A percentile compares a stretch with the other conserved stretches of the same genome.
These are phyloP conservation scores for Collybia sordida DNA, from an alignment of 768 basidiomycete genomes.

Conservation along the genomic window DNA sequence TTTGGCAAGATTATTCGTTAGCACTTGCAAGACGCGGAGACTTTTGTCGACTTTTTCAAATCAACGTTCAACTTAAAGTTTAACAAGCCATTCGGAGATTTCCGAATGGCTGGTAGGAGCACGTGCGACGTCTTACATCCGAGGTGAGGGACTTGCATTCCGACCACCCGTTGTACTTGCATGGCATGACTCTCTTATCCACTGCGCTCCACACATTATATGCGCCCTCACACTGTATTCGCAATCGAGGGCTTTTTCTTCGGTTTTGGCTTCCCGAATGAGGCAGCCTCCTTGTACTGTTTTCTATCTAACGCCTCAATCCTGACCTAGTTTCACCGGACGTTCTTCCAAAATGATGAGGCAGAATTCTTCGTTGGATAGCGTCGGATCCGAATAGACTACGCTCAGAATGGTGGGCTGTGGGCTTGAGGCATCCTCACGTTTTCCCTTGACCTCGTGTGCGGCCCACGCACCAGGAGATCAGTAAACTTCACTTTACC, in stretches of 20 bases:
- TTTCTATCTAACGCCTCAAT: background rate
- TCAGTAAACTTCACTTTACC: too few species aligned
- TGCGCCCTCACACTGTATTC: too few species aligned
- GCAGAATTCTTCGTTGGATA: background rate
- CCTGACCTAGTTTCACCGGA: background rate
- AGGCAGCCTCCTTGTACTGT: background rate
- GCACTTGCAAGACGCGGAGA: too few species aligned
- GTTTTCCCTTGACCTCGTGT: background rate
- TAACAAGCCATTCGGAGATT: slow-evolving; percentile 14
- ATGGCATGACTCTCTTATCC: slow-evolving; percentile 1
- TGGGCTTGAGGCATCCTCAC: background rate
- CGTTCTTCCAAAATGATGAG: background rate
- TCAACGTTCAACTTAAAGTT: background rate
- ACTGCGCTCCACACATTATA: background rate
- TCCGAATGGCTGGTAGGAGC: slow-evolving; percentile 9
- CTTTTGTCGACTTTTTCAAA: too few species aligned
- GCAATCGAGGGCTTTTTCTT: too few species aligned
- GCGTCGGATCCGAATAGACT: background rate
- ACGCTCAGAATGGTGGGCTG: too few species aligned
- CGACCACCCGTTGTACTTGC: slow-evolving; percentile 2
- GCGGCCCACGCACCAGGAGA: background rate
- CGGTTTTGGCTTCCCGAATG: background rate
- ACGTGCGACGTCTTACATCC: slow-evolving; percentile 15
- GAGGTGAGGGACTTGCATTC: slow-evolving; percentile 9
- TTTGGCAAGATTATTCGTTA: too few species aligned